phyloP scores from a whole-genome alignment of 2,329 filamentous ascomycete genomes.

The Aphanocladium album region DNA sequence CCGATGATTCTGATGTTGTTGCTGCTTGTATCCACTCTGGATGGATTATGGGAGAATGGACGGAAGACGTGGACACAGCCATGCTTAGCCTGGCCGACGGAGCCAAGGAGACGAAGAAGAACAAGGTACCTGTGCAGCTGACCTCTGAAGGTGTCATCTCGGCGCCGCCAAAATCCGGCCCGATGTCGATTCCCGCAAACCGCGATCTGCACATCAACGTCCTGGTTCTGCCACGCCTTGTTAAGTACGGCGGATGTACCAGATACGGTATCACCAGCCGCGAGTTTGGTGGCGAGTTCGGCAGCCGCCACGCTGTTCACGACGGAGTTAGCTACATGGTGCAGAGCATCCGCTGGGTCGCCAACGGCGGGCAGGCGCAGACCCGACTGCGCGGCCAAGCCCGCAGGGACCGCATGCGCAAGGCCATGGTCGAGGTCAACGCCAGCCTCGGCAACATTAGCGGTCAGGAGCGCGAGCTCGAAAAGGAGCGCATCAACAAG shows the following conservation, averaged over 20 bases:
- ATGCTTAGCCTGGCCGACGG: slow-evolving; percentile 54
- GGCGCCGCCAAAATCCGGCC: slow-evolving; percentile 53
- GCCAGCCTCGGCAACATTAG: slow-evolving; percentile 28
- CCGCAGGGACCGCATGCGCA: slow-evolving; percentile 51
- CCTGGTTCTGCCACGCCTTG: slow-evolving; percentile 72
- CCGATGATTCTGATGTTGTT: slow-evolving; percentile 89
- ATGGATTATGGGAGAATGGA: slow-evolving; percentile 87
- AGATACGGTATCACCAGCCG: slow-evolving; percentile 79
- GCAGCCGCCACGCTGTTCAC: slow-evolving; percentile 49
- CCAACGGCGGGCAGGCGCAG: slow-evolving; percentile 61
- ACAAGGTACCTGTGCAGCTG: slow-evolving; percentile 24
- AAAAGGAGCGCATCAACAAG: slow-evolving; percentile 21
- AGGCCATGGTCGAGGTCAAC: slow-evolving; percentile 49
- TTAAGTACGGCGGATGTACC: slow-evolving; percentile 69
- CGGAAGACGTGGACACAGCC: slow-evolving; percentile 66
- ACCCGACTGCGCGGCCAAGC: slow-evolving; percentile 52
- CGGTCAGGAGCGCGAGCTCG: slow-evolving; percentile 21
- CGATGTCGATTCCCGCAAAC: slow-evolving; percentile 58
- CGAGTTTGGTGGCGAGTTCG: slow-evolving; percentile 60
- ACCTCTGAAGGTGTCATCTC: slow-evolving; percentile 41
- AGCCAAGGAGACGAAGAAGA: slow-evolving; percentile 30
- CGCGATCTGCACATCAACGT: slow-evolving; percentile 85
- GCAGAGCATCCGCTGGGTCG: slow-evolving; percentile 75
- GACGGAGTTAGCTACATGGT: slow-evolving; percentile 90
- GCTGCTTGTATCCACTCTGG: slow-evolving; percentile 90